Conservation (phyloP, 2,329 filamentous ascomycete genomes). For the Calonectria leucothoes region DNA sequence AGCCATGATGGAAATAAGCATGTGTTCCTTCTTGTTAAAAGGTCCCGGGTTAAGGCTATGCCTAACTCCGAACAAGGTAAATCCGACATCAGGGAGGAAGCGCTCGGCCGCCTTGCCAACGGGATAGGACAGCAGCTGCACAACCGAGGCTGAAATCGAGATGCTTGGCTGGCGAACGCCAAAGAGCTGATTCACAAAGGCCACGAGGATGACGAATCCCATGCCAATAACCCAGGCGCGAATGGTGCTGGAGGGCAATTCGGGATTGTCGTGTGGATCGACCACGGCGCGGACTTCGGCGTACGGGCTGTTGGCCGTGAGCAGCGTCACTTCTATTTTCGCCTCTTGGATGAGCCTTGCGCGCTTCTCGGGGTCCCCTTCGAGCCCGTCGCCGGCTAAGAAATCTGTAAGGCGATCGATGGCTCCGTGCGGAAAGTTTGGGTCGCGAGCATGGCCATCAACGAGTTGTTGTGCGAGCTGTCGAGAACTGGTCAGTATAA, state of each 20-base stretch:
- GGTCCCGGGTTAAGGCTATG: conserved; percentile 63
- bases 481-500: background rate
- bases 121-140: conserved; percentile 63
- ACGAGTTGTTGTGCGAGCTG: background rate
- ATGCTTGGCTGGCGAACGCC: conserved; percentile 65
- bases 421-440: conserved; percentile 34
- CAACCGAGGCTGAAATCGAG: conserved; percentile 61
- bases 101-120: conserved; percentile 57
- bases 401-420: conserved; percentile 29
- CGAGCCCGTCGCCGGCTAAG: conserved; percentile 38
- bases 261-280: conserved; percentile 64
- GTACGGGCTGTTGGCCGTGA: conserved; percentile 66
- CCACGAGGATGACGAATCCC: conserved; percentile 57
- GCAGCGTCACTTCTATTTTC: conserved; percentile 63
- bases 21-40: conserved; percentile 70
- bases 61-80: conserved; percentile 54
- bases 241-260: conserved; percentile 62
- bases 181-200: conserved; percentile 67
- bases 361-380: conserved; percentile 52
- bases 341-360: conserved; percentile 59
- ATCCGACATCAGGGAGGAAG: conserved; percentile 56
- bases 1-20: conserved; percentile 66
- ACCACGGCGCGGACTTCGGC: conserved; percentile 66
- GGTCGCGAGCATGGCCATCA: conserved; percentile 29
- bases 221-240: conserved; percentile 63